Conservation (phyloP, 306 rosid genomes). For the Casuarina cunninghamiana region DNA sequence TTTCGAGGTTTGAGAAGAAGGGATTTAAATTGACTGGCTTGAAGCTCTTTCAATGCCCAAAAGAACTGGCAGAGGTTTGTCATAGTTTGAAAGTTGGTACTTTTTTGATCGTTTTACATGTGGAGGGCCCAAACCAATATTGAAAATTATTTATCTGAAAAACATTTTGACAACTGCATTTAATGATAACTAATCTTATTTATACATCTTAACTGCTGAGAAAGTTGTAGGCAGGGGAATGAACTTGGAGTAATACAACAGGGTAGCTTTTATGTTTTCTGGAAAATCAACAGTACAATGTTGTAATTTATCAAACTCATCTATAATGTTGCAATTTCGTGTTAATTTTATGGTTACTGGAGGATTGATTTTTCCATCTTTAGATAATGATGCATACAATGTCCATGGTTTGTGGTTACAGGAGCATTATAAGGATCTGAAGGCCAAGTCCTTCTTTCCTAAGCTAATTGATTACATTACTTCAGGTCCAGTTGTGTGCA, state of each 20-base stretch:
- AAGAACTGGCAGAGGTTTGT: slow-evolving; percentile 91
- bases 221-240: neutral
- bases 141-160: neutral
- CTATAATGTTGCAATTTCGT: slow-evolving; percentile 4
- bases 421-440: slow-evolving; percentile 97
- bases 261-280: slow-evolving; percentile 8
- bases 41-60: slow-evolving; percentile 90
- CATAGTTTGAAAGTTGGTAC: neutral
- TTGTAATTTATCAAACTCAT: slow-evolving; percentile 4
- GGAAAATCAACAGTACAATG: slow-evolving; percentile 1
- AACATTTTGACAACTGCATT: neutral
- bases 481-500: slow-evolving; percentile 96
- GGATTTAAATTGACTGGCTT: slow-evolving; percentile 92
- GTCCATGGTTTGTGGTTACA: slow-evolving; percentile 35
- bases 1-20: slow-evolving; percentile 91
- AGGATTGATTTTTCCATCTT: slow-evolving; percentile 10
- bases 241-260: neutral
- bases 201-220: neutral
- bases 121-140: slow-evolving; percentile 4
- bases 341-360: slow-evolving; percentile 25
- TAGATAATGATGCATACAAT: slow-evolving; percentile 12
- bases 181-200: neutral
- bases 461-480: slow-evolving; percentile 78
- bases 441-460: slow-evolving; percentile 79
- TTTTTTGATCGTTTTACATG: slow-evolving; percentile 19